These are phyloP conservation scores for Tricholoma sp. DNA, from an alignment of 768 basidiomycete species.

Conservation along the genomic window DNA sequence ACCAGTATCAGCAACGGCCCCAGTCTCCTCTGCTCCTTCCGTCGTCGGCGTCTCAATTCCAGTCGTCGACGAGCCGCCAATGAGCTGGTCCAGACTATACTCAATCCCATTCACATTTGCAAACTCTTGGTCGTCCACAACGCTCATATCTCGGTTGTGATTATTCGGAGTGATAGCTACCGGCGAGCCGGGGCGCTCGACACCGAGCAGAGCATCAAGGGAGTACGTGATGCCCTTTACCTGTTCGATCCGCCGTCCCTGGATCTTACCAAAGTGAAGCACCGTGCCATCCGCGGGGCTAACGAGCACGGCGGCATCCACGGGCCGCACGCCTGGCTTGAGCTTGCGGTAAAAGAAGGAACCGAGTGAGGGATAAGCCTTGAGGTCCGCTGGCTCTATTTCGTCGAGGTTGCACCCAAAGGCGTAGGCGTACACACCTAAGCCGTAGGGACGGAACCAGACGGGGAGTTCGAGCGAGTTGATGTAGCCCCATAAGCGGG, in stretches of 20 bases:
- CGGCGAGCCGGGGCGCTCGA: constrained; percentile 48
- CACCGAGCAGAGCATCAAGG: constrained; percentile 86
- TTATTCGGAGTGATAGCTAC: constrained; percentile 30
- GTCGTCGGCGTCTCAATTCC: constrained; percentile 30
- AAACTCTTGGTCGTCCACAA: constrained; percentile 84
- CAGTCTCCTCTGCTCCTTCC: background rate
- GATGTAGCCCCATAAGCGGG: constrained; percentile 95
- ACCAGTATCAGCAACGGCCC: constrained; percentile 9
- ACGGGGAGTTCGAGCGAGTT: constrained; percentile 91
- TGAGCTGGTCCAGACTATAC: constrained; percentile 86
- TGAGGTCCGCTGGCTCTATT: constrained; percentile 74
- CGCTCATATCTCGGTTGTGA: constrained; percentile 45
- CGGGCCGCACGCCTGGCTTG: constrained; percentile 75
- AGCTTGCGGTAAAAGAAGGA: constrained; percentile 93
- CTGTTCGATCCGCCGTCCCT: constrained; percentile 80
- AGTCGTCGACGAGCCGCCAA: constrained; percentile 53
- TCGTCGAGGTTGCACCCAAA: constrained; percentile 96
- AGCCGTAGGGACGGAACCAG: constrained; percentile 91
- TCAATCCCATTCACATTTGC: constrained; percentile 97
- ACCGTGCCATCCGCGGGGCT: constrained; percentile 94
- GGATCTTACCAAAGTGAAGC: constrained; percentile 86
- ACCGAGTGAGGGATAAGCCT: constrained; percentile 79
- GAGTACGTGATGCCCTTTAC: constrained; percentile 98
- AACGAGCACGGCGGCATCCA: constrained; percentile 71
- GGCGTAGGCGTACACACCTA: constrained; percentile 77